Percentiles rank a stretch among this genome's conserved stretches.
Conservation (phyloP, 192 early-diverging fungal genomes). For the Mycoemilia scoparia region DNA sequence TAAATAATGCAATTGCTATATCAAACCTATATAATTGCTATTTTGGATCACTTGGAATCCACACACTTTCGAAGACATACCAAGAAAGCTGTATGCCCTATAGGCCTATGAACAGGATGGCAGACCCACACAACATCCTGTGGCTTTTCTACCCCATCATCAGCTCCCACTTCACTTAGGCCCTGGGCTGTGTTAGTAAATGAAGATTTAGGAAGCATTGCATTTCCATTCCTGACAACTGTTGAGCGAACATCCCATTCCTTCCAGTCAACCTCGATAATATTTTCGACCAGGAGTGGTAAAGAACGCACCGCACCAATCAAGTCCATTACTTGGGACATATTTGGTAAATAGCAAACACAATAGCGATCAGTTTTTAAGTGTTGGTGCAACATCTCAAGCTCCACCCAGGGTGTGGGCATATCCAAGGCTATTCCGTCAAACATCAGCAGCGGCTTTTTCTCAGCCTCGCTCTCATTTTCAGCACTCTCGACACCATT, state of each 20-base stretch:
- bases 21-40: too few relatives aligned
- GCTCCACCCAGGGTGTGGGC: slow-evolving; percentile 22
- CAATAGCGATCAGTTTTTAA: slow-evolving; percentile 13
- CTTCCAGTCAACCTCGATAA: slow-evolving; percentile 22
- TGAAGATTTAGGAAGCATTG: too few relatives aligned
- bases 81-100: too few relatives aligned
- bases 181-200: too few relatives aligned
- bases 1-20: too few relatives aligned
- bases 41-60: too few relatives aligned
- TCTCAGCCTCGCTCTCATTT: background rate
- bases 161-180: too few relatives aligned
- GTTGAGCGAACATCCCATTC: slow-evolving; percentile 17
- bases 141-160: too few relatives aligned
- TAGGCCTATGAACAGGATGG: too few relatives aligned
- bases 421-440: slow-evolving; percentile 19
- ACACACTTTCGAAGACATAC: too few relatives aligned
- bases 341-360: slow-evolving; percentile 22
- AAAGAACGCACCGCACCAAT: slow-evolving; percentile 3
- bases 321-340: slow-evolving; percentile 24
- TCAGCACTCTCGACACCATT: too few relatives aligned
- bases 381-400: slow-evolving; percentile 6
- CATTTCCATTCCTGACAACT: slow-evolving; percentile 13
- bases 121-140: too few relatives aligned
- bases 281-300: slow-evolving; percentile 19
- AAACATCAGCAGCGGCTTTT: background rate